Evolutionary conservation across 768 basidiomycete species (phyloP).

Genomic region (Neoboletus magnificus): DNA sequence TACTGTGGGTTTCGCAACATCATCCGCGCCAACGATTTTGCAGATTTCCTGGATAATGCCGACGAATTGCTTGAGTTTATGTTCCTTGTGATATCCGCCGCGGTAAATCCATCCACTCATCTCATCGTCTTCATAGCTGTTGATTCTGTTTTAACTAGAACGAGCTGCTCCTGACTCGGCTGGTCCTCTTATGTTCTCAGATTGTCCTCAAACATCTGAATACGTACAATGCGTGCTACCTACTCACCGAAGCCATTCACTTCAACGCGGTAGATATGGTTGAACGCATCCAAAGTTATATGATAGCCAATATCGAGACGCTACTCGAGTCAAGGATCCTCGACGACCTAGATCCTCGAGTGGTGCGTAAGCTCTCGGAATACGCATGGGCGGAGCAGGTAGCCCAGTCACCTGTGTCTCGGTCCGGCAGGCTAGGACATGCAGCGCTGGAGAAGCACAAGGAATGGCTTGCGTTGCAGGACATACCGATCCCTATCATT

Average conservation of each 20-base stretch:
- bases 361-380: slow-evolving; percentile 63
- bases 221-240: slow-evolving; percentile 71
- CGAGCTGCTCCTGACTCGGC: slow-evolving; percentile 82
- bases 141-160: slow-evolving; percentile 47
- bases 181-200: slow-evolving; percentile 79
- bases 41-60: slow-evolving; percentile 59
- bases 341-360: slow-evolving; percentile 63
- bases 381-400: slow-evolving; percentile 59
- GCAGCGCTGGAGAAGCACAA: slow-evolving; percentile 57
- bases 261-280: slow-evolving; percentile 69
- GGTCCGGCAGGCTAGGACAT: slow-evolving; percentile 51
- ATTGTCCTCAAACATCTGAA: slow-evolving; percentile 66
- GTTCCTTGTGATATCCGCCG: slow-evolving; percentile 81
- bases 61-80: slow-evolving; percentile 84
- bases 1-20: background rate
- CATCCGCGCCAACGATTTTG: slow-evolving; percentile 1
- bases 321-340: slow-evolving; percentile 79
- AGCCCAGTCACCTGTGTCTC: slow-evolving; percentile 61
- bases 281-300: slow-evolving; percentile 71
- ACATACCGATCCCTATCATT: slow-evolving; percentile 59
- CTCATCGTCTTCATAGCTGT: too few species aligned
- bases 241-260: slow-evolving; percentile 79
- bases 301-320: slow-evolving; percentile 80
- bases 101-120: slow-evolving; percentile 46
- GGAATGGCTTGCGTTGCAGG: slow-evolving; percentile 69